phyloP scores from a whole-genome alignment of 208 protist genomes.

The Trypanosoma avium region DNA sequence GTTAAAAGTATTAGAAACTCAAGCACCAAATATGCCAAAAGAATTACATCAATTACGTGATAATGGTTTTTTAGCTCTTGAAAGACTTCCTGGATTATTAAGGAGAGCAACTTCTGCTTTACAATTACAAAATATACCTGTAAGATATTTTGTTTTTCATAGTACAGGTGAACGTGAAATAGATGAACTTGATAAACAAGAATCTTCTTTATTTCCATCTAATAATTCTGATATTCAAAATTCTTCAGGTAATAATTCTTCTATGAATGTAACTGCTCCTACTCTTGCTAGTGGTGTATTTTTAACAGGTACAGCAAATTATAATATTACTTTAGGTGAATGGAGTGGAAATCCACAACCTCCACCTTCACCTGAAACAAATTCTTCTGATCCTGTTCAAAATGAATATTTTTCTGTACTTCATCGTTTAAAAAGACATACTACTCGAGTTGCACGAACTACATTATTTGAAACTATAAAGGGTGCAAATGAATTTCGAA shows the following conservation, averaged over 20 bases:
- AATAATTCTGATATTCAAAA: background rate
- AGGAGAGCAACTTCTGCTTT: conserved; percentile 53
- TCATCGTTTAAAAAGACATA: conserved; percentile 53
- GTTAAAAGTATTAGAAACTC: conserved; percentile 51
- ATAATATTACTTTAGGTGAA: conserved; percentile 65
- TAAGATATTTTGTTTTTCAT: conserved; percentile 84
- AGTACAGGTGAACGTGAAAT: conserved; percentile 46
- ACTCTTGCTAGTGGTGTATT: conserved; percentile 47
- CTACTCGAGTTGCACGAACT: conserved; percentile 53
- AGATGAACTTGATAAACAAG: background rate
- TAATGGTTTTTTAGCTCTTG: conserved; percentile 72
- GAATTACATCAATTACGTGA: conserved; percentile 53
- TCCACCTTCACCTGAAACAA: conserved; percentile 24
- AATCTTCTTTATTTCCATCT: background rate
- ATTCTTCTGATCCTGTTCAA: conserved; percentile 41
- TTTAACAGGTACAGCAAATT: conserved; percentile 45
- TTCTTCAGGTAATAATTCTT: background rate
- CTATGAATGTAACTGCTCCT: conserved; percentile 7
- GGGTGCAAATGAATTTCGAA: conserved; percentile 46
- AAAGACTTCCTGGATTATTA: conserved; percentile 62
- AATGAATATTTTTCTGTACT: conserved; percentile 78
- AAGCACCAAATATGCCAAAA: conserved; percentile 41
- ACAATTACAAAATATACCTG: conserved; percentile 65
- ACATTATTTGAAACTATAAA: conserved; percentile 60
- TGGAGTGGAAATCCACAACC: conserved; percentile 55